Evolutionary conservation across 2,329 filamentous ascomycete species (phyloP).

Genomic region (Alternaria alternata): DNA sequence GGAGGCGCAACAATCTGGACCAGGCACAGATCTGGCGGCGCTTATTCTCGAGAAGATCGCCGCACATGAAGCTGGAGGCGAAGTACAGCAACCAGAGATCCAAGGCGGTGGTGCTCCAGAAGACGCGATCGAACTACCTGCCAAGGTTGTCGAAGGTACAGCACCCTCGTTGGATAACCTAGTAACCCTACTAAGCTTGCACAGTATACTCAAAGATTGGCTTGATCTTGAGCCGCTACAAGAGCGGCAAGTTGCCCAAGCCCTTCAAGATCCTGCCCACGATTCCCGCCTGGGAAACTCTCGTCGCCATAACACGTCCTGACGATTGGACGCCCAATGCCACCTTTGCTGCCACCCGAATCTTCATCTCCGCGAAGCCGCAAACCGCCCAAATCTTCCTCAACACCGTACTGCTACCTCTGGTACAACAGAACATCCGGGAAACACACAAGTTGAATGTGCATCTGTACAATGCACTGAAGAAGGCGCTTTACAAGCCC

Average conservation of each 20-base stretch:
- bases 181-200: conserved; percentile 15
- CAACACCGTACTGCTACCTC: conserved; percentile 84
- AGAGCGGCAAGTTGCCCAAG: conserved; percentile 95
- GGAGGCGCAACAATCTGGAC: conserved; percentile 49
- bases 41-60: conserved; percentile 95
- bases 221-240: conserved; percentile 88
- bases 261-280: conserved; percentile 97
- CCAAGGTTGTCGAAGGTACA: conserved; percentile 79
- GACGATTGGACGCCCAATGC: conserved; percentile 81
- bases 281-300: conserved; percentile 89
- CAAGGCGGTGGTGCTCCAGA: conserved; percentile 69
- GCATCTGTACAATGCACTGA: conserved; percentile 91
- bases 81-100: conserved; percentile 54
- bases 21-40: conserved; percentile 82
- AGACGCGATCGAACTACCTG: conserved; percentile 85
- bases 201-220: conserved; percentile 89
- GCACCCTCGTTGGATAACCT: neutral
- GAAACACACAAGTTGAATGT: conserved; percentile 96
- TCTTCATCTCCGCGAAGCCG: conserved; percentile 88
- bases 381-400: conserved; percentile 83
- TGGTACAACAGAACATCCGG: conserved; percentile 91
- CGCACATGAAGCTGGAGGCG: conserved; percentile 77
- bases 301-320: conserved; percentile 83
- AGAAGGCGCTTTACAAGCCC: conserved; percentile 92
- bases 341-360: conserved; percentile 85